Evolutionary conservation across 768 basidiomycete genomes (phyloP), one percentile per base, ranked within the genome.

Genomic region (Russula olivacea): DNA sequence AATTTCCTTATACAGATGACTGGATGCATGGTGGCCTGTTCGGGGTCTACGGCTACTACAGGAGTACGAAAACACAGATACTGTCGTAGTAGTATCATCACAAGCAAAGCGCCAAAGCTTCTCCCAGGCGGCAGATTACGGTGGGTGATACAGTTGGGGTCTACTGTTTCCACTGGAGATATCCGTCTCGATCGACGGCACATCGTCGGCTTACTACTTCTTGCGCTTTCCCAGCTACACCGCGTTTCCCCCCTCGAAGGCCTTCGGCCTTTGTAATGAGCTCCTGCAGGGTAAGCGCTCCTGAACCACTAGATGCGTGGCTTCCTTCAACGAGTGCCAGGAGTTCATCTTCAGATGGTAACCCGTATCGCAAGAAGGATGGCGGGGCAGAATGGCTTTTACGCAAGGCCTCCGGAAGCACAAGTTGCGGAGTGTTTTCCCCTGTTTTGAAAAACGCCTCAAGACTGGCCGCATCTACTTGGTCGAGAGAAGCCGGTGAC

Each of bases 301-400:
- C 83, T 25, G 79, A 80, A 21, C 86, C 86, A 59, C 85, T 86
- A 14, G 80, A 77, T n/a, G 72, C 71, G 68, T 86, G 82, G 69
- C 81, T 75, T 58, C 93, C 86, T 65, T 74, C 78, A 47, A 98
- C 86, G 45, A 87, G 73, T 19, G 79, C 74, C 50, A 81, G 77
- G 66, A 99, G 86, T 67, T 87, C 84, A 48, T 77, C 74, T 72
- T 98, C 94, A 15, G 85, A 83, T 1, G 94, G 96, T 51, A 99
- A 77, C 58, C 83, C 82, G 69, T 80, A 80, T 40, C 68, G 66
- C 75, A 77, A 77, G 41, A 68, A 66, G 21, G 65, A 59, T 36
- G 58, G 2, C 8, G 23, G 50, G 5, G 70, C 66, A 21, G 65
- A 41, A 61, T 76, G 63, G 57, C 70, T 64, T 38, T 51, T 47